Evolutionary conservation across 75 land plant species (phyloP), one percentile per base, ranked within the genome.

Genomic region (Selaginella tamariscina): DNA sequence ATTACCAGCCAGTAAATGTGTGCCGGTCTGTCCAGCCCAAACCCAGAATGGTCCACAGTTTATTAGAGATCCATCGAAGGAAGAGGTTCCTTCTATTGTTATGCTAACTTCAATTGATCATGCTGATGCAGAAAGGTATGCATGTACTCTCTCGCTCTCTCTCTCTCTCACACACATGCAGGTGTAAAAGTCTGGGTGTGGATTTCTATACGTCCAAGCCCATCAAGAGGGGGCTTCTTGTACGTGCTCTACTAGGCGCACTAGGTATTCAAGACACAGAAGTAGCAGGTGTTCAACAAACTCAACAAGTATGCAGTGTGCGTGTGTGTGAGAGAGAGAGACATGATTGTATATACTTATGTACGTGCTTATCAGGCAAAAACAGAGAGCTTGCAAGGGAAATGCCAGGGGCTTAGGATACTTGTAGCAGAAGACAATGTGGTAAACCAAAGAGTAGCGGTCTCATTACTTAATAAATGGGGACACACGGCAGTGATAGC

Each of bases 341-440:
- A n/a, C n/a, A n/a, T n/a, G n/a, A n/a, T n/a, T n/a, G n/a, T n/a
- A n/a, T n/a, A n/a, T n/a, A n/a, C n/a, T n/a, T n/a, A n/a, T n/a
- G n/a, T n/a, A n/a, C n/a, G n/a, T n/a, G n/a, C n/a, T n/a, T n/a
- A n/a, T 15, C 49, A 39, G 49, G 49, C 49, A 5, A 39, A 39
- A 15, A 5, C 15, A 39, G 49, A 39, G 49, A 15, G 11, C 15
- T 39, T 15, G 5, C 49, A 5, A 15, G 49, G 15, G 49, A 15
- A 39, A 39, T 15, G 15, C 49, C 68, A 68, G 54, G 64, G 71
- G 15, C 39, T 77, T 11, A 74, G 73, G 49, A 77, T 77, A 24
- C 63, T 77, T 13, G 75, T 77, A 39, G 79, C 71, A 24, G 79
- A 77, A 30, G 79, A 77, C 31, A 77, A 77, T 66, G 32, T 77